Evolutionary conservation across 305 asterid genomes (phyloP).

Genomic region (Fraxinus greggii): DNA sequence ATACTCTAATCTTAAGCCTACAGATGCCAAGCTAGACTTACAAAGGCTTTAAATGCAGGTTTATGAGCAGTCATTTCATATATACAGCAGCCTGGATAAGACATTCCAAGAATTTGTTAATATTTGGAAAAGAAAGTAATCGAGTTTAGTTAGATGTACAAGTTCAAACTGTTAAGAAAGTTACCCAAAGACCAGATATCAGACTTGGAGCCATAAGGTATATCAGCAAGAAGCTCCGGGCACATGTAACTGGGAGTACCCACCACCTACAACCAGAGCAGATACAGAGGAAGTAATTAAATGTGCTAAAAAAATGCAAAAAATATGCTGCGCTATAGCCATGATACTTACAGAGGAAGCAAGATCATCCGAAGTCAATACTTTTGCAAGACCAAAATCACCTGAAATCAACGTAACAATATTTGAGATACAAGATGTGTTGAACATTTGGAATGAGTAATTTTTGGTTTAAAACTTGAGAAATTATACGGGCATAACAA

Average conservation of each 20-base stretch:
- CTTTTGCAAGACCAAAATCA: slow-evolving; percentile 98
- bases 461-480: not conserved
- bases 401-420: slow-evolving; percentile 46
- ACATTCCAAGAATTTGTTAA: not conserved
- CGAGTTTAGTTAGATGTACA: slow-evolving; percentile 18
- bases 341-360: slow-evolving; percentile 87
- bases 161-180: slow-evolving; percentile 12
- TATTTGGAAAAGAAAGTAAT: slow-evolving; percentile 15
- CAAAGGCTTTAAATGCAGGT: slow-evolving; percentile 96
- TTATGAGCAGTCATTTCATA: slow-evolving; percentile 86
- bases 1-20: not conserved
- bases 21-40: slow-evolving; percentile 40
- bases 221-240: slow-evolving; percentile 99
- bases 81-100: slow-evolving; percentile 77
- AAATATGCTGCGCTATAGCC: slow-evolving; percentile 1
- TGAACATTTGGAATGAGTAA: not conserved
- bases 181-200: slow-evolving; percentile 98
- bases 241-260: slow-evolving; percentile 99
- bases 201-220: slow-evolving; percentile 96
- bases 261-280: slow-evolving; percentile 62
- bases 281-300: not conserved
- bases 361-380: slow-evolving; percentile 78
- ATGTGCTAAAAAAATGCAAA: not conserved
- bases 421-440: not conserved
- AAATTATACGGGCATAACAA: not conserved